phyloP scores from a whole-genome alignment of 2,329 filamentous ascomycete species.

The Penicillium paneum region DNA sequence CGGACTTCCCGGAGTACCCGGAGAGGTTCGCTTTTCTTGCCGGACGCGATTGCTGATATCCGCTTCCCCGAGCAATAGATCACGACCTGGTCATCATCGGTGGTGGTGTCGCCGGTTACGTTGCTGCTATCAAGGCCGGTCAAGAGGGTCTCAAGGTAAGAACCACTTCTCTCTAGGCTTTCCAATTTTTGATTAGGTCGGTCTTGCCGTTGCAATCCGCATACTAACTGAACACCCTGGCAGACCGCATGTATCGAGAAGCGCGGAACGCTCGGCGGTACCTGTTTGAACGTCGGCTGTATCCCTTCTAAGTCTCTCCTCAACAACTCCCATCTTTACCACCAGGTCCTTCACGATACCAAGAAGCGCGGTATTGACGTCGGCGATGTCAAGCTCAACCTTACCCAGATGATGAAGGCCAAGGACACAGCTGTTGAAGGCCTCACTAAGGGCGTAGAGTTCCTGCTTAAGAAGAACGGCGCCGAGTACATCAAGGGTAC shows the following conservation, averaged over 20 bases:
- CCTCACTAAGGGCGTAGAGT: conserved; percentile 96
- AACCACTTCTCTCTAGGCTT: conserved; percentile 1
- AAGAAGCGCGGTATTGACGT: conserved; percentile 98
- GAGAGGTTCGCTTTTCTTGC: conserved; percentile 17
- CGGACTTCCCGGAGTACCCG: neutral
- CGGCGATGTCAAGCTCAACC: conserved; percentile 93
- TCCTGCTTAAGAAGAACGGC: conserved; percentile 98
- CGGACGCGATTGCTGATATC: conserved; percentile 22
- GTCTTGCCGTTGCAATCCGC: neutral
- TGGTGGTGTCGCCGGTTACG: conserved; percentile 96
- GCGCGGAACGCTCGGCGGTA: conserved; percentile 89
- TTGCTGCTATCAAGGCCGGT: conserved; percentile 97
- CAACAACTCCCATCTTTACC: conserved; percentile 99
- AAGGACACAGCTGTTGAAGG: conserved; percentile 88
- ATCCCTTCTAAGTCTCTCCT: conserved; percentile 99
- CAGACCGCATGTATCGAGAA: conserved; percentile 98
- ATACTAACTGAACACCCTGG: conserved; percentile 13
- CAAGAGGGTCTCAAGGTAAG: conserved; percentile 92
- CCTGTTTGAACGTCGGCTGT: conserved; percentile 97
- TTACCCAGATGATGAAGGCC: conserved; percentile 94
- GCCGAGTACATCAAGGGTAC: conserved; percentile 97
- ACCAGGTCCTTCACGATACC: conserved; percentile 94
- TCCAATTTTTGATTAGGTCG: neutral
- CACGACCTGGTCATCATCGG: conserved; percentile 98
- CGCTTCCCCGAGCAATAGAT: conserved; percentile 52